Evolutionary conservation across 2,329 filamentous ascomycete species (phyloP).

Genomic region (Colletotrichum tropicicola): DNA sequence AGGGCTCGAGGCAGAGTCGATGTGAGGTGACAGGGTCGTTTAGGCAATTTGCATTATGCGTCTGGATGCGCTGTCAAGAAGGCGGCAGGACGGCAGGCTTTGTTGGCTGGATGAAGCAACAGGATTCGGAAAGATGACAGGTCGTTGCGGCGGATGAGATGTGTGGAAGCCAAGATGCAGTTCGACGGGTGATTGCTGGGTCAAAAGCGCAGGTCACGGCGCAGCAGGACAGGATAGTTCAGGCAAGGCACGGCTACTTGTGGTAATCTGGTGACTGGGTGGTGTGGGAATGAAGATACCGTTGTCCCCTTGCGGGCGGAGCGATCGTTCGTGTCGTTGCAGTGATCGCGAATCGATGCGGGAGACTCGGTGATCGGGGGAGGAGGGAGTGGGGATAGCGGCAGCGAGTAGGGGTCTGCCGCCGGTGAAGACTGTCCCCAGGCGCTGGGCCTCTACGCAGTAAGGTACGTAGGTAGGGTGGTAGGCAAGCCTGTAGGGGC

Average conservation of each 20-base stretch:
- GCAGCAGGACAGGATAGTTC: no score
- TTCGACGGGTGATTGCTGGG: not conserved
- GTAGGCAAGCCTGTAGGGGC: no score
- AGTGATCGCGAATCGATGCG: constrained; percentile 26
- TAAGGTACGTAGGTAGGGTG: no score
- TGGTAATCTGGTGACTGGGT: not conserved
- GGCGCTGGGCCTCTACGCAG: no score
- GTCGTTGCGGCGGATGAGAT: constrained; percentile 1
- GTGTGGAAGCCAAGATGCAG: not conserved
- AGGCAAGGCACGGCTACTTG: constrained; percentile 10
- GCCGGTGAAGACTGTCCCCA: no score
- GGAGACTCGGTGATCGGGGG: constrained; percentile 27
- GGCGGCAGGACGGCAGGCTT: not conserved
- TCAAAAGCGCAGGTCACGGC: not conserved
- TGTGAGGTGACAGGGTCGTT: not conserved
- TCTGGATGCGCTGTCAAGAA: not conserved
- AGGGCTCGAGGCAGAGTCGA: not conserved
- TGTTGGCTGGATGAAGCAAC: not conserved
- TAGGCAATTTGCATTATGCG: constrained; percentile 27
- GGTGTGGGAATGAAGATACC: constrained; percentile 12
- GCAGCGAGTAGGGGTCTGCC: no score
- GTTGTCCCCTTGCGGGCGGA: constrained; percentile 11
- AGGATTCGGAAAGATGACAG: constrained; percentile 1
- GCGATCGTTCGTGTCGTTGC: constrained; percentile 22
- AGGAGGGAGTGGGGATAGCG: constrained; percentile 13